These are phyloP conservation scores for Colletotrichum abscissum DNA, from an alignment of 2,329 filamentous ascomycete genomes.

Conservation along the genomic window DNA sequence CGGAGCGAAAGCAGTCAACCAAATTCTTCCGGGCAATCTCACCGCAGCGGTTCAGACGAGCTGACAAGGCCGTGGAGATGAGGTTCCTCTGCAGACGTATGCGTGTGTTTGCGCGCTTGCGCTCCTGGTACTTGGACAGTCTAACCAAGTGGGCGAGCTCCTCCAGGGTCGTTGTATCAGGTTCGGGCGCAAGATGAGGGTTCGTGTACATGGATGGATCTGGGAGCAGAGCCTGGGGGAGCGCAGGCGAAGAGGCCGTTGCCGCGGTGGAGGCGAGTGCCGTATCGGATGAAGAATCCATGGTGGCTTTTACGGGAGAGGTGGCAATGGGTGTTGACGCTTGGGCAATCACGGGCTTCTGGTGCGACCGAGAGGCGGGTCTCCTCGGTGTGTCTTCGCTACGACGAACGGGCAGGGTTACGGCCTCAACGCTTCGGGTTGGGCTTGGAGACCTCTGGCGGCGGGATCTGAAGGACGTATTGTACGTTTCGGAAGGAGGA, in stretches of 20 bases:
- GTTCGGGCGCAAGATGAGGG: constrained; percentile 67
- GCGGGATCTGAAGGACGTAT: constrained; percentile 65
- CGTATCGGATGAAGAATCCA: constrained; percentile 40
- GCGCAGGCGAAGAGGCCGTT: constrained; percentile 55
- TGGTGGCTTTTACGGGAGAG: constrained; percentile 35
- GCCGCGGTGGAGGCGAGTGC: constrained; percentile 48
- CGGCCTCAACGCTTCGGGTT: constrained; percentile 58
- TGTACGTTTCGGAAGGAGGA: constrained; percentile 61
- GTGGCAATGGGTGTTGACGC: constrained; percentile 45
- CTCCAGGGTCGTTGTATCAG: constrained; percentile 76
- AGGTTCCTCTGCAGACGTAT: constrained; percentile 79
- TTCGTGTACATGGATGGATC: constrained; percentile 76
- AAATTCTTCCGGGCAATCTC: constrained; percentile 80
- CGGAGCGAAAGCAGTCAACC: constrained; percentile 81
- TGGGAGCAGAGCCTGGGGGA: constrained; percentile 64
- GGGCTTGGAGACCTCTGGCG: constrained; percentile 67
- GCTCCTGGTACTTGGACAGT: constrained; percentile 83
- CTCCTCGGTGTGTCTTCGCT: constrained; percentile 56
- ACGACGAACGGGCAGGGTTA: constrained; percentile 55
- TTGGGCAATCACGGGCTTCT: constrained; percentile 63
- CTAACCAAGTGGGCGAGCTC: constrained; percentile 83
- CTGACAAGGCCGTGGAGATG: constrained; percentile 79
- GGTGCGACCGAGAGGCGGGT: constrained; percentile 46
- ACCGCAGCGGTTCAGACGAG: constrained; percentile 79
- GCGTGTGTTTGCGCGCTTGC: constrained; percentile 79